Base-by-base conservation (phyloP, 2,329 filamentous ascomycete genomes). In the Mollisiaceae sp. region DNA sequence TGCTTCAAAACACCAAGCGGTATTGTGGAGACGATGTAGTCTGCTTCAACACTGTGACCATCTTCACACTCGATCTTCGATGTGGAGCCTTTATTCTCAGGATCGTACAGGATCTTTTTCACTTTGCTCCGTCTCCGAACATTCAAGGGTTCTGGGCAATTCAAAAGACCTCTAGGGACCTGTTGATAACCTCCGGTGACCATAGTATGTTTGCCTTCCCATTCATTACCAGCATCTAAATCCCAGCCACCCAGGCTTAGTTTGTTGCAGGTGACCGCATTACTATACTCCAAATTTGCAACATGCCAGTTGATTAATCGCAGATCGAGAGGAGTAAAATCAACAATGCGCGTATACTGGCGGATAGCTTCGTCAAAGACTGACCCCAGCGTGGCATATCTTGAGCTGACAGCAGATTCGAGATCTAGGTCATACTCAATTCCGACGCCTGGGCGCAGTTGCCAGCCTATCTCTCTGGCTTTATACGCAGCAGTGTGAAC, bases 241-340 rank as follows among this genome's bases (percentile, higher is more conserved):
- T 99, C 96, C 92, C 96, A 98, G 0, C 94, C 90, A 8, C 90
- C 88, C 15, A 99, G 86, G 77, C 94, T 98, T 20, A 99, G 85
- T 68, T 91, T 90, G 70, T 91, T 89, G 62, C 97, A 88, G 70
- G 93, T 96, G 1, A 89, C 92, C 1, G 95, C 95, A 77, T 98
- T 99, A 68, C 94, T 96, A 76, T 99, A 99, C 78, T 99, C 95
- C 15, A 99, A 84, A 75, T 99, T 99, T 70, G 96, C 96, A 77
- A 97, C 91, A 78, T 99, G 96, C 95, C 95, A 99, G 75, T 97
- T 99, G 74, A 98, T 85, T 18, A 99, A 82, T 55, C 95, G 88
- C 78, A 97, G 89, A 74, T 99, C 95, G 75, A 93, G 91, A 0
- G 94, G 86, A 15, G 89, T 92, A 60, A 99, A 80, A 65, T 97